These are phyloP conservation scores for Cocos nucifera DNA, from an alignment of 176 grass and related monocot species.

Conservation along the genomic window DNA sequence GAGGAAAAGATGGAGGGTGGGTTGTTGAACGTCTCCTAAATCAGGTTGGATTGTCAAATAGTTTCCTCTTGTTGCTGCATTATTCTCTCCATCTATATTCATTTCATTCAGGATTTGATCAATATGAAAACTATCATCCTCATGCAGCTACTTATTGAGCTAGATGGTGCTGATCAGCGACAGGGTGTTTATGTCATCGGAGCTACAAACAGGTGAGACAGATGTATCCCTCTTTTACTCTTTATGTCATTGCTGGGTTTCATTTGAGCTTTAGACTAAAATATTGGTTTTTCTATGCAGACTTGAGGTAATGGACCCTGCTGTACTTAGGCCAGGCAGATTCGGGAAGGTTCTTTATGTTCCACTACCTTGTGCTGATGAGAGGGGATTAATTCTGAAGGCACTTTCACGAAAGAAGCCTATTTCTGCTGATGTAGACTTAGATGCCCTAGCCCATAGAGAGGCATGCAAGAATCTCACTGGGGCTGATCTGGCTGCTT, in stretches of 20 bases:
- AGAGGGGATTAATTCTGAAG: constrained; percentile 64
- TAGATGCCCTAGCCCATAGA: constrained; percentile 36
- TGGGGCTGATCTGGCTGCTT: constrained; percentile 70
- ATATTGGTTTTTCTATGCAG: constrained; percentile 7
- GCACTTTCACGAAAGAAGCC: constrained; percentile 61
- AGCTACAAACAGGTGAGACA: constrained; percentile 79
- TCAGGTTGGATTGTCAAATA: constrained; percentile 38
- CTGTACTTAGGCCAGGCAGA: constrained; percentile 72
- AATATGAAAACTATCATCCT: too few species aligned
- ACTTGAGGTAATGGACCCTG: constrained; percentile 93
- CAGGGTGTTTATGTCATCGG: constrained; percentile 83
- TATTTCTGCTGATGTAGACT: constrained; percentile 46
- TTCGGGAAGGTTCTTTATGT: constrained; percentile 83
- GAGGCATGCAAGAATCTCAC: constrained; percentile 67
- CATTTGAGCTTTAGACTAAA: background rate
- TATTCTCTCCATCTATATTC: too few species aligned
- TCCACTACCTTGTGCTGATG: constrained; percentile 57
- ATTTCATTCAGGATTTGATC: too few species aligned
- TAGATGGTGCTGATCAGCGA: constrained; percentile 74
- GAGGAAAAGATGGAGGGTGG: constrained; percentile 82
- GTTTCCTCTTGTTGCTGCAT: background rate
- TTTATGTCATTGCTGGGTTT: background rate
- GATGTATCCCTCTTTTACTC: background rate
- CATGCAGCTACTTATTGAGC: constrained; percentile 70
- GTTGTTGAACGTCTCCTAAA: constrained; percentile 78